phyloP scores from a whole-genome alignment of 2,329 filamentous ascomycete species.

The Neonectria sp. region DNA sequence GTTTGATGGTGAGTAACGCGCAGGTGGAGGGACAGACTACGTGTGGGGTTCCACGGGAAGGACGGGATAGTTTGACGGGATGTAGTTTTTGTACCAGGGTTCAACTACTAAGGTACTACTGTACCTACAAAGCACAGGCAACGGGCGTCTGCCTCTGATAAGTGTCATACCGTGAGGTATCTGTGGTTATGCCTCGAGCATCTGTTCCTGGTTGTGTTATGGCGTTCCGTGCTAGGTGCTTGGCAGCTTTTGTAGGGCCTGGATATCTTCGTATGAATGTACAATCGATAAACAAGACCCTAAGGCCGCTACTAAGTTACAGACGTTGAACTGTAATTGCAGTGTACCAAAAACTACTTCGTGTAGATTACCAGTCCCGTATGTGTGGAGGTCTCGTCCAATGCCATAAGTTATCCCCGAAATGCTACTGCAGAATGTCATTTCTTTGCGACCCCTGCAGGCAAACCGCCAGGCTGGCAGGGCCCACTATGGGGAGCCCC shows the following conservation, averaged over 20 bases:
- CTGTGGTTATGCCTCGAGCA: background rate
- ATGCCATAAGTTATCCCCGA: conserved; percentile 8
- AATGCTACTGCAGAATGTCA: conserved; percentile 31
- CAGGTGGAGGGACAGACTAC: conserved; percentile 13
- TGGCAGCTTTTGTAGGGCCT: background rate
- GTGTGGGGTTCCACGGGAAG: conserved; percentile 12
- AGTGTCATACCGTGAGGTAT: background rate
- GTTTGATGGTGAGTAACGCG: conserved; percentile 12
- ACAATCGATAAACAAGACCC: background rate
- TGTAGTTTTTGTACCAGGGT: background rate
- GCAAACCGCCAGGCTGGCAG: conserved; percentile 40
- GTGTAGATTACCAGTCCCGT: background rate
- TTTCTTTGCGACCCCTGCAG: conserved; percentile 37
- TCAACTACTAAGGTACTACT: background rate
- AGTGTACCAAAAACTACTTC: background rate
- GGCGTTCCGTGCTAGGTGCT: background rate
- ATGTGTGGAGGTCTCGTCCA: background rate
- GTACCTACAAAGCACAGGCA: background rate
- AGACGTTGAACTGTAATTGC: background rate
- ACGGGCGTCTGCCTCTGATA: background rate
- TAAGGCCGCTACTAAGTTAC: background rate
- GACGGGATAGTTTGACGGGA: background rate
- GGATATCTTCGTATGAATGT: background rate
- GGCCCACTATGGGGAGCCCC: conserved; percentile 35
- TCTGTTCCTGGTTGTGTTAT: background rate